Evolutionary conservation across 495 filamentous ascomycete species (phyloP).

Genomic region (Penicillium goetzii): DNA sequence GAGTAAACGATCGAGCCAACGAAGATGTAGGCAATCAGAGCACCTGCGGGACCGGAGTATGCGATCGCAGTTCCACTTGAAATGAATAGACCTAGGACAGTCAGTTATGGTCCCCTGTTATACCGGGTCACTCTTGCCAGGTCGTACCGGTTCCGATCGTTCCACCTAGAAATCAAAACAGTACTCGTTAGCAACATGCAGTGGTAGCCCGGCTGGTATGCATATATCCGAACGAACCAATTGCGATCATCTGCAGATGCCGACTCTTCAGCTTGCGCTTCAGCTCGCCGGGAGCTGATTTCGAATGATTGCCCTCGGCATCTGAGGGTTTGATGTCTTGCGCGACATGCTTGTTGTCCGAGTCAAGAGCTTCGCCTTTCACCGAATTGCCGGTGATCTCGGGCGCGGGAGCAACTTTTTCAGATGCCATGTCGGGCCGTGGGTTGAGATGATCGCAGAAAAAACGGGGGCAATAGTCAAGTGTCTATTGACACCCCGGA

Average conservation of each 20-base stretch:
- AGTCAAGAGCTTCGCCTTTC: conserved; percentile 13
- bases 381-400: conserved; percentile 11
- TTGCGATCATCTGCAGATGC: conserved; percentile 70
- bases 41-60: conserved; percentile 62
- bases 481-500: not conserved
- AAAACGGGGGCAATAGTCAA: not conserved
- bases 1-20: conserved; percentile 60
- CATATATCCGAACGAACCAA: conserved; percentile 49
- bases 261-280: conserved; percentile 65
- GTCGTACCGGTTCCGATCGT: conserved; percentile 68
- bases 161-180: conserved; percentile 58
- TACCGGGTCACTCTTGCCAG: not conserved
- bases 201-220: not conserved
- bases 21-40: conserved; percentile 64
- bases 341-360: conserved; percentile 17
- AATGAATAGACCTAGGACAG: conserved; percentile 56
- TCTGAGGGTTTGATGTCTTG: conserved; percentile 34
- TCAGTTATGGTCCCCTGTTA: conserved; percentile 8
- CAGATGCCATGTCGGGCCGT: conserved; percentile 22
- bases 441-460: not conserved
- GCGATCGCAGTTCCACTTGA: conserved; percentile 68
- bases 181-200: not conserved
- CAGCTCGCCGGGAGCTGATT: conserved; percentile 28
- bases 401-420: conserved; percentile 19
- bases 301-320: conserved; percentile 27